Percentiles rank a stretch among this genome's conserved stretches.
These are phyloP conservation scores for Herpetospermum pedunculosum DNA, from an alignment of 306 rosid species.

Conservation along the genomic window DNA sequence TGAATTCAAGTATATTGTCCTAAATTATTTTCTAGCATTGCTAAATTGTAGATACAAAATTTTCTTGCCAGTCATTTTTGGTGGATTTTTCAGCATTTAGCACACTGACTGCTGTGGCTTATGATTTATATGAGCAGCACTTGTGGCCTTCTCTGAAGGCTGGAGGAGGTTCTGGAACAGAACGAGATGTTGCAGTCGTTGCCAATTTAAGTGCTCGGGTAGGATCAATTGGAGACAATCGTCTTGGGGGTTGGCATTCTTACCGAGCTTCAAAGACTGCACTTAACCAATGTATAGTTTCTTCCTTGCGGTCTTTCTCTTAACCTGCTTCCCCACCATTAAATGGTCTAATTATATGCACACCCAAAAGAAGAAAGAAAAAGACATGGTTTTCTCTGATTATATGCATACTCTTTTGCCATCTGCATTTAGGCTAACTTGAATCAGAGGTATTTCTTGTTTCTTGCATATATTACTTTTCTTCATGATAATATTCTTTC, in stretches of 20 bases:
- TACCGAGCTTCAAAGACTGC: slow-evolving; percentile 90
- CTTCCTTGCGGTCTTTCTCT: slow-evolving; percentile 2
- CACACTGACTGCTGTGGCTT: background rate
- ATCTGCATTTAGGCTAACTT: background rate
- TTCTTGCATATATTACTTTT: background rate
- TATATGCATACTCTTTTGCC: background rate
- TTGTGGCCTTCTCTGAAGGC: slow-evolving; percentile 89
- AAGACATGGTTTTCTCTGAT: background rate
- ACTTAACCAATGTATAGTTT: slow-evolving; percentile 67
- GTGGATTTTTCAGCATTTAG: background rate
- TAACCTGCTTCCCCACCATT: background rate
- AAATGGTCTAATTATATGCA: background rate
- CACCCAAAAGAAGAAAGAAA: background rate
- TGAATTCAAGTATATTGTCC: background rate
- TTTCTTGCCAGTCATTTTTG: background rate
- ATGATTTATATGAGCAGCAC: slow-evolving; percentile 39
- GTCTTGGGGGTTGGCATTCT: slow-evolving; percentile 92
- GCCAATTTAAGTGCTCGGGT: slow-evolving; percentile 95
- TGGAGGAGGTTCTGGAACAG: slow-evolving; percentile 58
- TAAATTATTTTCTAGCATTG: background rate
- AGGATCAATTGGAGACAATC: slow-evolving; percentile 87
- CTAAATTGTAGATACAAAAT: background rate
- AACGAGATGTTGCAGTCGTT: slow-evolving; percentile 56
- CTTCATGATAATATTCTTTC: background rate
- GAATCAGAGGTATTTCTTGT: background rate